Conservation (phyloP, 2,329 filamentous ascomycete species). For the Colletotrichum simmondsii region DNA sequence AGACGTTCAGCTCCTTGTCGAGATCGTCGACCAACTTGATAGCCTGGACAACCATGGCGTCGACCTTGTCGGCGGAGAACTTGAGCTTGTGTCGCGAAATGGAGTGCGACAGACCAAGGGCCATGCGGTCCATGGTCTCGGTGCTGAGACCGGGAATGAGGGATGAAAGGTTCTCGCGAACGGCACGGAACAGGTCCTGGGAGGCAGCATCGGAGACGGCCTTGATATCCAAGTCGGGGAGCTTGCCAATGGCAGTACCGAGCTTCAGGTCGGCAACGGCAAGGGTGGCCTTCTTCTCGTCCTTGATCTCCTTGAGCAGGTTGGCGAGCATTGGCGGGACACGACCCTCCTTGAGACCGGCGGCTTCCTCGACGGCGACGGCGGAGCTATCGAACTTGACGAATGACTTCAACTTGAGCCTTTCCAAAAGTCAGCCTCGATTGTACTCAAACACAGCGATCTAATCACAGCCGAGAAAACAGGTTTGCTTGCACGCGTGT, state of each 20-base stretch:
- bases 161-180: slow-evolving; percentile 89
- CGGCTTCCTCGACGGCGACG: slow-evolving; percentile 89
- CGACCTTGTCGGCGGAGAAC: slow-evolving; percentile 98
- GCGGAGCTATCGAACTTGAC: slow-evolving; percentile 96
- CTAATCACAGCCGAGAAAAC: not conserved
- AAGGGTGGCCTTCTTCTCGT: slow-evolving; percentile 96
- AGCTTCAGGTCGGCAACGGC: slow-evolving; percentile 95
- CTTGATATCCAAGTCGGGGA: slow-evolving; percentile 86
- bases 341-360: slow-evolving; percentile 86
- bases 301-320: slow-evolving; percentile 90
- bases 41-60: slow-evolving; percentile 99
- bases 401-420: slow-evolving; percentile 96
- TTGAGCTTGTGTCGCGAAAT: slow-evolving; percentile 98
- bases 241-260: slow-evolving; percentile 89
- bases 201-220: slow-evolving; percentile 84
- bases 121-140: slow-evolving; percentile 92
- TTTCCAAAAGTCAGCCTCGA: slow-evolving; percentile 46
- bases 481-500: not conserved
- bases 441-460: not conserved
- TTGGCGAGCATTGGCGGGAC: slow-evolving; percentile 87
- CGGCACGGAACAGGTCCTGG: slow-evolving; percentile 91
- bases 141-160: slow-evolving; percentile 89
- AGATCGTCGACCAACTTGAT: slow-evolving; percentile 94
- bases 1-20: slow-evolving; percentile 98
- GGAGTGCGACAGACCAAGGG: slow-evolving; percentile 94